These are phyloP conservation scores for Kuraishia ogatae DNA, from an alignment of 805 yeast species.

Conservation along the genomic window DNA sequence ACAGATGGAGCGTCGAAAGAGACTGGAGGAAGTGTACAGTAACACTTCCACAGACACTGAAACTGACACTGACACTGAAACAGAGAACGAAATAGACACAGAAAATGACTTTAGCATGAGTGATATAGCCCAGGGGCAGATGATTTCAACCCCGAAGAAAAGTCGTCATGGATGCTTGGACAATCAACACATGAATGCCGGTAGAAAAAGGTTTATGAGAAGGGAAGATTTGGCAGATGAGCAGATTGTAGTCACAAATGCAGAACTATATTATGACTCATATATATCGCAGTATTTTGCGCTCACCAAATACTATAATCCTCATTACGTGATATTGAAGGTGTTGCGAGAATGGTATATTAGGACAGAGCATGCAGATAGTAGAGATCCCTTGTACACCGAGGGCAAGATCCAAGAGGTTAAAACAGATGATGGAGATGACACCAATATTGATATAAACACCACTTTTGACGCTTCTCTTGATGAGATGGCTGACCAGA, in stretches of 20 bases:
- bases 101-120: background rate
- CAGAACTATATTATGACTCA: slow-evolving; percentile 13
- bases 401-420: background rate
- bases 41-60: background rate
- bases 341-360: slow-evolving; percentile 9
- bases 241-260: slow-evolving; percentile 9
- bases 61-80: background rate
- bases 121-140: background rate
- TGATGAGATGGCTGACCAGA: background rate
- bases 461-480: background rate
- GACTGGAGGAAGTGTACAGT: background rate
- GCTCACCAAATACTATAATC: slow-evolving; percentile 16
- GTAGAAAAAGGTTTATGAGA: slow-evolving; percentile 5
- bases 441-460: background rate
- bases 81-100: background rate
- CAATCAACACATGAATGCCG: slow-evolving; percentile 2
- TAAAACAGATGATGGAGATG: background rate
- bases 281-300: slow-evolving; percentile 13
- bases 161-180: background rate
- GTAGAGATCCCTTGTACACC: background rate
- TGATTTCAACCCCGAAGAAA: background rate
- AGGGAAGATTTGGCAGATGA: slow-evolving; percentile 3
- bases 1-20: slow-evolving; percentile 4
- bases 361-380: slow-evolving; percentile 1
- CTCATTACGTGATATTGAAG: slow-evolving; percentile 10